Percentiles rank a stretch among this genome's conserved stretches.
Evolutionary conservation across 176 grass and related monocot genomes (phyloP).

Genomic region (Guadua angustifolia): DNA sequence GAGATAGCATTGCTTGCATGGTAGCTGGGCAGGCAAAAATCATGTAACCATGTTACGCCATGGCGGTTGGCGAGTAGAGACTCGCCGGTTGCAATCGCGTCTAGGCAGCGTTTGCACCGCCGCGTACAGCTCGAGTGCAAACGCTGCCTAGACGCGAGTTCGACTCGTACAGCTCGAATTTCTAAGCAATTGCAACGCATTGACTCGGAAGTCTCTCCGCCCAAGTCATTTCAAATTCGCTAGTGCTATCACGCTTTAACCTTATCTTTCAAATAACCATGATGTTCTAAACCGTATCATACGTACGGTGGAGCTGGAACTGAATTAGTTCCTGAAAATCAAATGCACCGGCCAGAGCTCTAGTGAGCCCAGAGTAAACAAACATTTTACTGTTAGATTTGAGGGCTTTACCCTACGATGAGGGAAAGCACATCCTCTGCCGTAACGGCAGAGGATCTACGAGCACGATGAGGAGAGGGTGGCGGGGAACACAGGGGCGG

Average conservation of each 20-base stretch:
- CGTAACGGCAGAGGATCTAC: too few relatives aligned
- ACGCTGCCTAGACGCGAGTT: too few relatives aligned
- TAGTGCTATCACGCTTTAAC: background rate
- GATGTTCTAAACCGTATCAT: too few relatives aligned
- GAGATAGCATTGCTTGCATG: background rate
- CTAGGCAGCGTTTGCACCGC: background rate
- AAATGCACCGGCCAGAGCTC: too few relatives aligned
- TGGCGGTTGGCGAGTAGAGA: background rate
- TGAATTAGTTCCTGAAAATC: too few relatives aligned
- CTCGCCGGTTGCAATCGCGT: background rate
- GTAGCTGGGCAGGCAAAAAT: background rate
- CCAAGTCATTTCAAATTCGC: background rate
- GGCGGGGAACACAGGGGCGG: too few relatives aligned
- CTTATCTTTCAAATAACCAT: too few relatives aligned
- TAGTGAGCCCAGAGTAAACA: background rate
- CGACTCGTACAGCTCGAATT: rapidly evolving
- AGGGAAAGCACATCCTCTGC: too few relatives aligned
- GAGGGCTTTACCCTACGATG: slow-evolving; percentile 34
- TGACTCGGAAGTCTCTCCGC: background rate
- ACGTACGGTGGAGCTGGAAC: too few relatives aligned
- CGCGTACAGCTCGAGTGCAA: too few relatives aligned
- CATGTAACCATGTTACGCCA: background rate
- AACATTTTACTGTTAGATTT: background rate
- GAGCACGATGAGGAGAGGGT: too few relatives aligned
- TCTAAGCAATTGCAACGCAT: background rate